Evolutionary conservation across 2,329 filamentous ascomycete species (phyloP).

Genomic region (Fusarium heterosporum): DNA sequence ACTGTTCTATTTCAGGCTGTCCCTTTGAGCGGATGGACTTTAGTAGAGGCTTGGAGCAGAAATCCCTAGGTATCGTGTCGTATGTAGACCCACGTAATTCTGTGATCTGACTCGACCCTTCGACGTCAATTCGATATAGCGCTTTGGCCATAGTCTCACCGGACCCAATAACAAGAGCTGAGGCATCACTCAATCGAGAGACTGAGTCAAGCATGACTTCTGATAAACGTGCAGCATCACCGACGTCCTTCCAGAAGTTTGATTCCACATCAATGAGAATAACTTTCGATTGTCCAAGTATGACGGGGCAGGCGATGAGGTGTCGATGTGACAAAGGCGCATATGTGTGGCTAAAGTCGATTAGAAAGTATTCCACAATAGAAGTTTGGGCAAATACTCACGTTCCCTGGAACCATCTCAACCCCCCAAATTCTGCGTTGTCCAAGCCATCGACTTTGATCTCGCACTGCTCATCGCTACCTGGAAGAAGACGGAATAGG

Average conservation of each 20-base stretch:
- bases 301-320: conserved; percentile 51
- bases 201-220: conserved; percentile 53
- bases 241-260: conserved; percentile 48
- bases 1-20: conserved; percentile 49
- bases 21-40: conserved; percentile 51
- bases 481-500: conserved; percentile 55
- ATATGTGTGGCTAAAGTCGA: conserved; percentile 53
- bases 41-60: conserved; percentile 53
- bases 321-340: conserved; percentile 51
- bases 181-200: conserved; percentile 50
- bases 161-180: conserved; percentile 55
- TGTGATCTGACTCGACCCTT: conserved; percentile 39
- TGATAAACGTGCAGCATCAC: conserved; percentile 47
- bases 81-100: conserved; percentile 53
- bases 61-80: conserved; percentile 43
- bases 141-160: conserved; percentile 49
- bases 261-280: conserved; percentile 55
- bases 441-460: conserved; percentile 55
- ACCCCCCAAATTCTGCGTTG: conserved; percentile 55
- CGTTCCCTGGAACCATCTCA: conserved; percentile 50
- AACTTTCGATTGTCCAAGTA: conserved; percentile 51
- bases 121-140: conserved; percentile 53
- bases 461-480: conserved; percentile 42
- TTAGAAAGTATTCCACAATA: not conserved
- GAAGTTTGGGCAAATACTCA: conserved; percentile 21